A percentile compares a stretch with the other conserved stretches of the same genome.
Evolutionary conservation across 169 alveolate genomes (phyloP).

Genomic region (Eimeria falciformis): DNA sequence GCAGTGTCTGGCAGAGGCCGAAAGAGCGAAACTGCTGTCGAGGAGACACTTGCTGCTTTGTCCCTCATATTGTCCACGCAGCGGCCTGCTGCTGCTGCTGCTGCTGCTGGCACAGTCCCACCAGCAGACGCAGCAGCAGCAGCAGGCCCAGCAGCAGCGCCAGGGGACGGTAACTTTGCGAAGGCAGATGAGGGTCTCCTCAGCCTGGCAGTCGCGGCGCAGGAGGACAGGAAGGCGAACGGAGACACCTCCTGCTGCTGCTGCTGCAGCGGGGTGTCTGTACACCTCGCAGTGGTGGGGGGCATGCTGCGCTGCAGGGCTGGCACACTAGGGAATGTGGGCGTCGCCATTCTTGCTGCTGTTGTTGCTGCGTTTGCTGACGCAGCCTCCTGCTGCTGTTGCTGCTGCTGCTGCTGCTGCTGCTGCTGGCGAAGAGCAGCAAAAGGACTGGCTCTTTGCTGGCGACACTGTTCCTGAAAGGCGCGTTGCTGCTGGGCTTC

Average conservation of each 20-base stretch:
- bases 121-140: neutral
- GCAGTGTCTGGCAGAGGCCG: neutral
- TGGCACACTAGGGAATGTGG: neutral
- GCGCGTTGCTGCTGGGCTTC: slow-evolving; percentile 11
- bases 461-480: neutral
- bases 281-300: neutral
- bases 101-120: no score
- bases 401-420: neutral
- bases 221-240: neutral
- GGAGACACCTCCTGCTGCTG: neutral
- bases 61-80: no score
- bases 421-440: neutral
- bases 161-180: neutral
- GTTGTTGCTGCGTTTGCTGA: neutral
- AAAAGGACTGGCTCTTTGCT: slow-evolving; percentile 28
- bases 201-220: neutral
- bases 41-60: neutral
- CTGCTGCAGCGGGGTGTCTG: neutral
- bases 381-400: neutral
- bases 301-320: neutral
- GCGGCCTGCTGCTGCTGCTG: no score
- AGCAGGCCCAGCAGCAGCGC: neutral
- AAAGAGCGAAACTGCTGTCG: neutral
- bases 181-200: slow-evolving; percentile 6
- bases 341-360: neutral